Base-by-base conservation (phyloP, 2,329 filamentous ascomycete species). In the Colletotrichum cereale region DNA sequence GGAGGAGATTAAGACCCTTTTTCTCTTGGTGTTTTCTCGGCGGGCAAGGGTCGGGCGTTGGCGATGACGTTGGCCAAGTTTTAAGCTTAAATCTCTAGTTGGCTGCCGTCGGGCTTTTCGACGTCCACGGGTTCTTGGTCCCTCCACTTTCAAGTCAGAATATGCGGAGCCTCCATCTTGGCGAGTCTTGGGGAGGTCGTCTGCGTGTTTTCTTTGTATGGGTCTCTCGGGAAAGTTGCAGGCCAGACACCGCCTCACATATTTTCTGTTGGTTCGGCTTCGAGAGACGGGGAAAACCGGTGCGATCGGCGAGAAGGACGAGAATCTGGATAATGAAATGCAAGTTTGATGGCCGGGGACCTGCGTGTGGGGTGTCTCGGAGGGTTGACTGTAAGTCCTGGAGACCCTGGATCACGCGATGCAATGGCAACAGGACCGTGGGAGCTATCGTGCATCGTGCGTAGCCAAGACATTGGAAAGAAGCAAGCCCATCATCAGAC, bases 51-150 rank as follows among this genome's bases (percentile, higher is more conserved):
- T 60, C 36, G 18, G 29, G 40, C 24, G 34, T 38, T n/a, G 58
- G 57, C 38, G 2, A 69, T 72, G 69, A 72, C 69, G 69, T 72
- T 72, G 60, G 67, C 69, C 69, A 72, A 72, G 69, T 72, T 66
- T 72, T 72, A 69, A 69, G 69, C 69, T 69, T 72, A 72, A 60
- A 55, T 72, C 53, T 60, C 65, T 44, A 55, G 65, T 72, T 64
- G 69, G 69, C 66, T 56, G 55, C 21, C n/a, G 53, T 29, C n/a
- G 47, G 60, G 31, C 36, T 40, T 16, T 36, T 8, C 29, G n/a
- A 64, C 58, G 44, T 47, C 68, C 65, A 68, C 44, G 44, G 61
- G 47, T 29, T 57, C 65, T 68, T 63, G 65, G 36, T 55, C 52
- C 57, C 58, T 71, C 68, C 68, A 68, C 65, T 63, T 58, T 65